Evolutionary conservation across 1,284 basidiomycete genomes (phyloP).

Genomic region (Heterobasidion irregulare): DNA sequence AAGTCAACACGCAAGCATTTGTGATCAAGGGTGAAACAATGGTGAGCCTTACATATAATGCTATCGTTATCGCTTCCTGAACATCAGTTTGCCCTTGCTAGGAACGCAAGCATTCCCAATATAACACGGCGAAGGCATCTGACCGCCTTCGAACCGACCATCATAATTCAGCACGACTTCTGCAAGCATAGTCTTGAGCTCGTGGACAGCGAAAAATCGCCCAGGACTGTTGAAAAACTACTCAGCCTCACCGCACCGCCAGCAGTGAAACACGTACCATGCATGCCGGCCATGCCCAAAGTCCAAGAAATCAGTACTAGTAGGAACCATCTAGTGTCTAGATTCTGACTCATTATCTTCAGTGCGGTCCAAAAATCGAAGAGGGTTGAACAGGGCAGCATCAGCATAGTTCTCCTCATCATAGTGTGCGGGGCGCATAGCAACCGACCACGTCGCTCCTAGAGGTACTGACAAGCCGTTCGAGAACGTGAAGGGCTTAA

Average conservation of each 20-base stretch:
- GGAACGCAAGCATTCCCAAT: background rate
- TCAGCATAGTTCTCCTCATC: slow-evolving; percentile 32
- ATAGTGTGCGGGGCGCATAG: slow-evolving; percentile 31
- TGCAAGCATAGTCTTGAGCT: background rate
- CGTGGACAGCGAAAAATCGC: background rate
- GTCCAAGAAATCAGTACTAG: slow-evolving; percentile 17
- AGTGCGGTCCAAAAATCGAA: slow-evolving; percentile 36
- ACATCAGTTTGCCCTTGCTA: background rate
- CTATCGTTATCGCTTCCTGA: background rate
- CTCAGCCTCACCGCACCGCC: background rate
- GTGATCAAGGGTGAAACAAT: too few relatives aligned
- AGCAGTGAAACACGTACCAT: slow-evolving; percentile 14
- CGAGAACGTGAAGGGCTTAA: slow-evolving; percentile 28
- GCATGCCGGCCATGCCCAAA: slow-evolving; percentile 23
- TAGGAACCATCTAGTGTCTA: slow-evolving; percentile 21
- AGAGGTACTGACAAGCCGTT: slow-evolving; percentile 35
- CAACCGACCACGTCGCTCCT: slow-evolving; percentile 32
- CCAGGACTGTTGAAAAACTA: background rate
- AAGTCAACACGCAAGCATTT: too few relatives aligned
- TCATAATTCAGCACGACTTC: background rate
- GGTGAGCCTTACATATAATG: too few relatives aligned
- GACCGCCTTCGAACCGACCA: background rate
- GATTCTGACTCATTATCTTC: slow-evolving; percentile 16
- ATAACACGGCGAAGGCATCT: background rate
- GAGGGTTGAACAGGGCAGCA: slow-evolving; percentile 31